Base-by-base conservation (phyloP, 768 basidiomycete genomes). In the Pisolithus sp. region DNA sequence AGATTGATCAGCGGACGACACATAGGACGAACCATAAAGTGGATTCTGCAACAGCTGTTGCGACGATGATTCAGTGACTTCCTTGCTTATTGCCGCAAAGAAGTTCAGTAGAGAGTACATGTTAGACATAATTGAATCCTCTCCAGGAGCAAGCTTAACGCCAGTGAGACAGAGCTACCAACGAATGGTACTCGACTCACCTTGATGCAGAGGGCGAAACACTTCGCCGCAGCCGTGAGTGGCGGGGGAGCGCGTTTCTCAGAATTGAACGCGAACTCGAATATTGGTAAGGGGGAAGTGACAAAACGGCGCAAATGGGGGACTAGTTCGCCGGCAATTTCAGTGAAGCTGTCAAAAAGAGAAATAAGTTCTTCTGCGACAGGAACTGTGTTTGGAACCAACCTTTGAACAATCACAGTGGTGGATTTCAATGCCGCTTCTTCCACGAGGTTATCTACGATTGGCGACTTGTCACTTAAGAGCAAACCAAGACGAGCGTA, bases 71-170 rank as follows among this genome's bases (percentile, higher is more conserved):
- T 86, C 86, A 34, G 76, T 76, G 31, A 81, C 78, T 44, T 89
- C 88, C 62, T 87, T 89, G 72, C 83, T 86, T 2, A 90, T 84
- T 4, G 88, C 83, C 2, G 89, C 83, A 53, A 97, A 86, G 65
- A 89, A 88, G 64, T 98, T 97, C 53, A 98, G 76, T 12, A 98
- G 79, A 5, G 95, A 96, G 67, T 98, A 97, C 83, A 97, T 87
- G 58, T 93, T 91, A 4, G 94, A 97, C 80, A 93, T 85, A 63
- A 89, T 78, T 36, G 93, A 78, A 62, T 93, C 93, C 57, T 93
- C 89, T 40, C 89, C 89, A 15, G 89, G 86, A 15, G 89, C 83
- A 37, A 91, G 73, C 90, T 93, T 54, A 37, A 40, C 36, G 9
- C 55, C 46, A 21, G 52, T 57, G 45, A 57, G 26, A 41, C 23